phyloP scores from a whole-genome alignment of 768 basidiomycete genomes.

The Leccinum disarticulatum region DNA sequence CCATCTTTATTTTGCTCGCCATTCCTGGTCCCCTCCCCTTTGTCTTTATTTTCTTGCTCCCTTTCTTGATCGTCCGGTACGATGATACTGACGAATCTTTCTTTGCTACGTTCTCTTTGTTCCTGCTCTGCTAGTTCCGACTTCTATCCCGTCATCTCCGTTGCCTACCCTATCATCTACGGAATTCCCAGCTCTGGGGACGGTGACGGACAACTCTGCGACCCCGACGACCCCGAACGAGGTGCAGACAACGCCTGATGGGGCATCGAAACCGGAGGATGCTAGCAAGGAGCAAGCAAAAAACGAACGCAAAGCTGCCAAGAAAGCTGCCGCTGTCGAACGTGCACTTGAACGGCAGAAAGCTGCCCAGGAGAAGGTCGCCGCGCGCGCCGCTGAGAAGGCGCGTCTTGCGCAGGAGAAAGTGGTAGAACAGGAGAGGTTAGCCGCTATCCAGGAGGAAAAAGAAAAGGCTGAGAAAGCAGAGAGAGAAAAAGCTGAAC shows the following conservation, averaged over 20 bases:
- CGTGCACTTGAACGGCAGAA: slow-evolving; percentile 62
- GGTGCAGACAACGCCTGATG: slow-evolving; percentile 19
- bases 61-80: slow-evolving; percentile 44
- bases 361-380: slow-evolving; percentile 57
- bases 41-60: slow-evolving; percentile 37
- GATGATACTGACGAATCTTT: slow-evolving; percentile 42
- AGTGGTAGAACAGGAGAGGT: slow-evolving; percentile 51
- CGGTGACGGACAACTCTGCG: slow-evolving; percentile 14
- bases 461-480: slow-evolving; percentile 38
- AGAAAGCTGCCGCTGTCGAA: slow-evolving; percentile 61
- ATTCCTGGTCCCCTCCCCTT: slow-evolving; percentile 39
- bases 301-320: slow-evolving; percentile 60
- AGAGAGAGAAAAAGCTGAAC: slow-evolving; percentile 37
- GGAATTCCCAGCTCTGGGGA: slow-evolving; percentile 72
- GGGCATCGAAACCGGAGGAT: slow-evolving; percentile 32
- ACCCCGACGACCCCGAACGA: slow-evolving; percentile 17
- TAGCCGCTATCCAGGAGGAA: slow-evolving; percentile 37
- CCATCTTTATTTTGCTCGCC: slow-evolving; percentile 12
- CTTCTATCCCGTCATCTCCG: slow-evolving; percentile 38
- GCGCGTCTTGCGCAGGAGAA: slow-evolving; percentile 54
- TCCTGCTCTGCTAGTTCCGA: slow-evolving; percentile 34
- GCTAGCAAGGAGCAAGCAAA: slow-evolving; percentile 51
- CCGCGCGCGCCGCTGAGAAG: slow-evolving; percentile 50
- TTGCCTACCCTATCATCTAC: slow-evolving; percentile 56
- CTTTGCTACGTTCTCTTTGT: slow-evolving; percentile 22